A percentile compares a stretch with the other conserved stretches of the same genome.
phyloP scores from a whole-genome alignment of 2,329 filamentous ascomycete genomes.

The Scorias spongiosa region DNA sequence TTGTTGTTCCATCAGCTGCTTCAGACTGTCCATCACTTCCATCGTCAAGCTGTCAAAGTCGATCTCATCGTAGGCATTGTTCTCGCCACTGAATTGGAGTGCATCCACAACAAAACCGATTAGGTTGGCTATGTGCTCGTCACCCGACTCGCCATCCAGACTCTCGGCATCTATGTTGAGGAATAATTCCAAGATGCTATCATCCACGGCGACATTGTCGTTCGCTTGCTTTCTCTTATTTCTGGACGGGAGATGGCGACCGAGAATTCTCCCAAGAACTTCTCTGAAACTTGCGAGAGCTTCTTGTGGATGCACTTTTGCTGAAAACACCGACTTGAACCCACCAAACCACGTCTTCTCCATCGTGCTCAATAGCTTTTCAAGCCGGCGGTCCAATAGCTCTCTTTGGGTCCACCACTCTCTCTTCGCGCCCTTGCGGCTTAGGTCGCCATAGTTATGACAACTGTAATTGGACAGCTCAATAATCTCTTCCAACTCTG shows the following conservation, averaged over 20 bases:
- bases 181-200: slow-evolving; percentile 70
- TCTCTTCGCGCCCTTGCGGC: slow-evolving; percentile 56
- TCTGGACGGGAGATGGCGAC: slow-evolving; percentile 74
- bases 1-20: slow-evolving; percentile 51
- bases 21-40: slow-evolving; percentile 71
- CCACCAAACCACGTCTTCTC: slow-evolving; percentile 91
- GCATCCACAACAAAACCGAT: slow-evolving; percentile 95
- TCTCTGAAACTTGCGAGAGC: slow-evolving; percentile 61
- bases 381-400: slow-evolving; percentile 60
- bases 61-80: slow-evolving; percentile 93
- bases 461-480: slow-evolving; percentile 68
- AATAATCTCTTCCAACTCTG: slow-evolving; percentile 73
- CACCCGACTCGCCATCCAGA: slow-evolving; percentile 54
- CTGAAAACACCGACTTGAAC: slow-evolving; percentile 86
- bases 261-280: slow-evolving; percentile 62
- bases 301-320: slow-evolving; percentile 45
- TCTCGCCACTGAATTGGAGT: slow-evolving; percentile 88
- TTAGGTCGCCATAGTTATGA: slow-evolving; percentile 57
- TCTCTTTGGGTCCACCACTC: slow-evolving; percentile 86
- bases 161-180: slow-evolving; percentile 65
- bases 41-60: slow-evolving; percentile 87
- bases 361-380: slow-evolving; percentile 65
- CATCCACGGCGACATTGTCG: slow-evolving; percentile 39
- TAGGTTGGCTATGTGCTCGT: slow-evolving; percentile 80
- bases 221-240: slow-evolving; percentile 39